Evolutionary conservation across 1,284 basidiomycete genomes (phyloP), one percentile per base, ranked within the genome.

Genomic region (Rhodotorula sp.): DNA sequence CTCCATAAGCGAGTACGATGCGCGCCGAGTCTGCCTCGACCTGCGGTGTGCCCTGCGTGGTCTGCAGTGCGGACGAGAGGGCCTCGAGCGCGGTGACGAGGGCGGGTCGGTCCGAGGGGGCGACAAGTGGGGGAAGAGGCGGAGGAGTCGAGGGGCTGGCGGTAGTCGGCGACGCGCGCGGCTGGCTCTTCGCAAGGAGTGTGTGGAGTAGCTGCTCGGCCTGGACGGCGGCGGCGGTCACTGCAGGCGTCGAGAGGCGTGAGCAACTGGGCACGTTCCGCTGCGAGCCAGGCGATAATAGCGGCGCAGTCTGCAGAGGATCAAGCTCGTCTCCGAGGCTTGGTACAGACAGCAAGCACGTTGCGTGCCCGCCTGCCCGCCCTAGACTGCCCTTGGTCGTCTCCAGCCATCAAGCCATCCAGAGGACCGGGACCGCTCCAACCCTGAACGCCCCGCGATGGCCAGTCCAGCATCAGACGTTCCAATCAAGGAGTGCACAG

Each of bases 1-100:
- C 12, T 4, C 57, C 74, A 19, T 44, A 49, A 5, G 67, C 61
- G 10, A 56, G 23, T 9, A 74, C 66, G 23, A 72, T 55, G 16
- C 45, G 45, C 21, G 74, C 74, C n/a, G 61, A 55, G 46, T 74
- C 52, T 2, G 46, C 7, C 34, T 74, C 74, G 10, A 34, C 27
- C 3, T 23, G 7, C 4, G 61, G 7, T 1, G 41, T 23, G 14
- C 14, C 9, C 10, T 55, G 27, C 10, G n/a, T 42, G 34, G 25
- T 19, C 9, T 46, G 14, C 19, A 72, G 42, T 0, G 52, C 10
- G 0, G 23, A 16, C 16, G 61, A 56, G 27, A 76, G 64, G 1
- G 68, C 27, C 16, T 52, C 59, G 42, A 76, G 41, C 12, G 65
- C 50, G 16, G 61, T 55, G 3, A 61, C 27, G 5, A 55, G 55